A percentile compares a stretch with the other conserved stretches of the same genome.
Conservation (phyloP, 495 filamentous ascomycete genomes). For the Penicillium cosmopolitanum region DNA sequence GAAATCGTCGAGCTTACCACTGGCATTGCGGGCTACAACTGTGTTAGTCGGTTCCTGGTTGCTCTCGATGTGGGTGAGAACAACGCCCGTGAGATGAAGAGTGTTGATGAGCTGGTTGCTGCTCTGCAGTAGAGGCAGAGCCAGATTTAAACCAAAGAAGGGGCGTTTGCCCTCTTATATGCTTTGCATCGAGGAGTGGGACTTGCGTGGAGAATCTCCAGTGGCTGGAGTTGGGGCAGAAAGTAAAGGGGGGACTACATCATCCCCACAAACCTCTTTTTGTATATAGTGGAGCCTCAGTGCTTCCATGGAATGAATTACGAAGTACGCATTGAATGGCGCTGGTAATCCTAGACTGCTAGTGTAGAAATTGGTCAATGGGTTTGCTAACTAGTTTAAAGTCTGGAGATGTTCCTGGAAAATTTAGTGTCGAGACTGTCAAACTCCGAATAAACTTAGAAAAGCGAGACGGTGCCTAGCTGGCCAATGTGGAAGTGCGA, state of each 20-base stretch:
- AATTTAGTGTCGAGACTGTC: too few species aligned
- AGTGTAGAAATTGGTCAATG: too few species aligned
- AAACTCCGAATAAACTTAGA: too few species aligned
- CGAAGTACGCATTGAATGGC: neutral
- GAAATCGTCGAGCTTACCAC: conserved; percentile 72
- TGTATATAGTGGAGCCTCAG: conserved; percentile 6
- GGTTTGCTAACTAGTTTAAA: too few species aligned
- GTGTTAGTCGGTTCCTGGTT: conserved; percentile 82
- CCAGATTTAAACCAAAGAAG: neutral
- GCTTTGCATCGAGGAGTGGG: neutral
- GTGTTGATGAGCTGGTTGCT: conserved; percentile 42
- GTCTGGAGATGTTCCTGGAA: too few species aligned
- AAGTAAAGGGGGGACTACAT: conserved; percentile 16
- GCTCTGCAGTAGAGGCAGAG: conserved; percentile 14
- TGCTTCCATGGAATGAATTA: conserved; percentile 5
- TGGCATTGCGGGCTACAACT: conserved; percentile 82
- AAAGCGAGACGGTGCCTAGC: too few species aligned
- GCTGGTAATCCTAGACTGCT: too few species aligned
- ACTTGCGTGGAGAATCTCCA: too few species aligned
- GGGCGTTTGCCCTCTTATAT: neutral
- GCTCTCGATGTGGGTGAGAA: conserved; percentile 72
- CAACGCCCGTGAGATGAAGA: conserved; percentile 47
- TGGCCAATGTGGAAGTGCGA: too few species aligned
- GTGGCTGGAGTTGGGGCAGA: neutral
- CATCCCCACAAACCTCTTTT: conserved; percentile 19